phyloP scores from a whole-genome alignment of 202 grass and related monocot species.

The Elaeis oleifera region DNA sequence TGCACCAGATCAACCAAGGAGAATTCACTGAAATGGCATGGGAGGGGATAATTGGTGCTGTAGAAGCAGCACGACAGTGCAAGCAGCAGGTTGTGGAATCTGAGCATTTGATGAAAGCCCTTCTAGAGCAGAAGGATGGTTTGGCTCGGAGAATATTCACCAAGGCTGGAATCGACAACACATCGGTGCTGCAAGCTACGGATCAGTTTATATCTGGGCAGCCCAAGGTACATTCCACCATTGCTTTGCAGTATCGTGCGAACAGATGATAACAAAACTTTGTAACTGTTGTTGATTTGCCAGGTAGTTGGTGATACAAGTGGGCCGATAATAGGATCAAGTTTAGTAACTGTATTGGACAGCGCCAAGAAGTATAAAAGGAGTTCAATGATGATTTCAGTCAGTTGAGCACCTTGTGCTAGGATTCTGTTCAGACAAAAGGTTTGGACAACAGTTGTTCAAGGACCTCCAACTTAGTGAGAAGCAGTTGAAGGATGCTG shows the following conservation, averaged over 20 bases:
- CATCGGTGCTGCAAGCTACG: constrained; percentile 57
- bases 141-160: constrained; percentile 87
- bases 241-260: not conserved
- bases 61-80: constrained; percentile 64
- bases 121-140: constrained; percentile 92
- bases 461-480: constrained; percentile 64
- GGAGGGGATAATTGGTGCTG: constrained; percentile 67
- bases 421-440: too few species aligned
- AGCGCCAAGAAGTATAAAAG: constrained; percentile 69
- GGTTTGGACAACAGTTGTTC: constrained; percentile 76
- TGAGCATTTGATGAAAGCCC: constrained; percentile 94
- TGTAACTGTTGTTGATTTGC: constrained; percentile 14
- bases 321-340: constrained; percentile 61
- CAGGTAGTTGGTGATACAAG: constrained; percentile 69
- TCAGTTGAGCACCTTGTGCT: constrained; percentile 79
- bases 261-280: not conserved
- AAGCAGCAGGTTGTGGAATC: constrained; percentile 86
- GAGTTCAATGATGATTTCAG: constrained; percentile 74
- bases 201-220: constrained; percentile 79
- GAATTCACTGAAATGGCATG: constrained; percentile 85
- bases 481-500: constrained; percentile 64
- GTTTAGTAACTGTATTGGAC: constrained; percentile 59
- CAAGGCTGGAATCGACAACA: constrained; percentile 82
- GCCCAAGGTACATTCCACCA: constrained; percentile 43
- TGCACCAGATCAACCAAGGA: constrained; percentile 42